Evolutionary conservation across 1,284 basidiomycete genomes (phyloP).

Genomic region (Porodaedalea pini): DNA sequence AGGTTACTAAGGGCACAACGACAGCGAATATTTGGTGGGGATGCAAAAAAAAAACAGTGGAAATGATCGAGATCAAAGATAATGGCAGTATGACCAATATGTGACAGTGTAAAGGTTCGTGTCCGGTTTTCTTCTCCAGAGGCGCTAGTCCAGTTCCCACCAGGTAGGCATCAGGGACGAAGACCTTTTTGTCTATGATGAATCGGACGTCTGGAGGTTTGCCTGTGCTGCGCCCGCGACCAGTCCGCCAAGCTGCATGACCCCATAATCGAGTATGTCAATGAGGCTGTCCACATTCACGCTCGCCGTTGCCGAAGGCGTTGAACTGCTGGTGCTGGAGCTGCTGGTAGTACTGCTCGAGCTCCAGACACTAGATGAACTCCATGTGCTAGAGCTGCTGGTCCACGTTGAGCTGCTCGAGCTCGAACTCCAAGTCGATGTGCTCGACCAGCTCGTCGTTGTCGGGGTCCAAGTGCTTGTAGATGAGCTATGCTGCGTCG

Average conservation of each 20-base stretch:
- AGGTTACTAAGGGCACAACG: not conserved
- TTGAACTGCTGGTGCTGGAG: not conserved
- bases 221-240: constrained; percentile 12
- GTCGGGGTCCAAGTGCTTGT: constrained; percentile 22
- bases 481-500: constrained; percentile 20
- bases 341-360: too few species aligned
- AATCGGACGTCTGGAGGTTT: constrained; percentile 9
- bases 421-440: constrained; percentile 19
- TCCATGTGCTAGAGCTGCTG: constrained; percentile 9
- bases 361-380: too few species aligned
- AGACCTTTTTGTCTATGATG: not conserved
- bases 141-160: too few species aligned
- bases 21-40: not conserved
- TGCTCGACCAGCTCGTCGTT: constrained; percentile 22
- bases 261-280: constrained; percentile 4
- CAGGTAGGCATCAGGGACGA: too few species aligned
- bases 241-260: constrained; percentile 17
- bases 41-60: not conserved
- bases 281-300: constrained; percentile 5
- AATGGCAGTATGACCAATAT: not conserved
- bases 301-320: constrained; percentile 9
- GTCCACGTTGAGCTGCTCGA: constrained; percentile 20
- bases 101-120: not conserved
- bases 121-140: too few species aligned
- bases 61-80: not conserved